Conservation (phyloP, 2,329 filamentous ascomycete genomes). For the Pseudocercospora pini-densiflorae region DNA sequence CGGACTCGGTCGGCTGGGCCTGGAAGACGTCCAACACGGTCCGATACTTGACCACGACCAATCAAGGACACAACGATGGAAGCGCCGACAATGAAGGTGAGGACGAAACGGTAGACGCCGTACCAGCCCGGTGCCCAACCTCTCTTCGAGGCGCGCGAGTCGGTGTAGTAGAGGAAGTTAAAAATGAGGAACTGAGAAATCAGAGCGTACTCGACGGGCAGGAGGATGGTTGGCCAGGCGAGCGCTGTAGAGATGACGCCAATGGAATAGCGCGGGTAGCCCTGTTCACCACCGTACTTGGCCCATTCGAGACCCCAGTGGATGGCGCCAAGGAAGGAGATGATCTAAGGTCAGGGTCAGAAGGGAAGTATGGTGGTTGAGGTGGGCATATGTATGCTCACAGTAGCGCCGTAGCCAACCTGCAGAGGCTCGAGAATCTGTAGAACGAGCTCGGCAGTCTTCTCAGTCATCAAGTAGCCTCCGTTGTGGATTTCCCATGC, state of each 20-base stretch:
- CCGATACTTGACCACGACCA: conserved; percentile 76
- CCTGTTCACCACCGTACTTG: conserved; percentile 67
- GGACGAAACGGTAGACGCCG: conserved; percentile 83
- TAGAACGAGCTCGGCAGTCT: conserved; percentile 73
- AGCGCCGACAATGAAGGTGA: conserved; percentile 86
- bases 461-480: conserved; percentile 67
- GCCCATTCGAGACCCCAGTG: conserved; percentile 94
- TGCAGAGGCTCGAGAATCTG: conserved; percentile 83
- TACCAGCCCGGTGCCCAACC: conserved; percentile 91
- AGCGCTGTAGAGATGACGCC: conserved; percentile 78
- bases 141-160: conserved; percentile 70
- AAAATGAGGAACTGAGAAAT: conserved; percentile 87
- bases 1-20: conserved; percentile 54
- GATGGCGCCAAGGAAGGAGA: conserved; percentile 90
- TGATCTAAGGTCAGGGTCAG: conserved; percentile 61
- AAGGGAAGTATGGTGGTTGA: neutral
- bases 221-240: conserved; percentile 86
- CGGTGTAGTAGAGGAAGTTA: conserved; percentile 82
- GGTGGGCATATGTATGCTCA: conserved; percentile 35
- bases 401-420: conserved; percentile 86
- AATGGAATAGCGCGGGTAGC: conserved; percentile 80
- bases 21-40: conserved; percentile 54
- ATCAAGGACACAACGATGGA: conserved; percentile 82
- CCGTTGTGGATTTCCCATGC: conserved; percentile 80
- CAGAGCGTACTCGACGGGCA: conserved; percentile 83